Base-by-base conservation (phyloP, 768 basidiomycete genomes). In the Naganishia vaughanmartiniae region DNA sequence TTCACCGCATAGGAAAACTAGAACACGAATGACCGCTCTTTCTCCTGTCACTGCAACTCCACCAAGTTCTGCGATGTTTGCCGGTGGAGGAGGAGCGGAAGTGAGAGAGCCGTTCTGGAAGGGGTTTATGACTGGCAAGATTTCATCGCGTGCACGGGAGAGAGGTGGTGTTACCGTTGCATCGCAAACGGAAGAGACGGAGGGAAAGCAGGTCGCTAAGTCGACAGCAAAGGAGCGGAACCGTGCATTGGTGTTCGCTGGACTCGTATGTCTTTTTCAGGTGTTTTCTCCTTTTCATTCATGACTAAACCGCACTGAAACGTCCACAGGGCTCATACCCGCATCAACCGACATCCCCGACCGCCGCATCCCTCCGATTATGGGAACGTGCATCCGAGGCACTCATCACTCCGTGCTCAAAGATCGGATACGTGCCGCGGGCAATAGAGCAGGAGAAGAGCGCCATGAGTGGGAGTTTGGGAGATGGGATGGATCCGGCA, bases 381-480 rank as follows among this genome's bases (percentile, higher is more conserved):
- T 80, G 79, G 79, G 76, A 76, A 54, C 70, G 74, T 66, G 79
- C 79, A 10, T 78, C 77, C 0, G 76, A 77, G 55, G 79, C 79
- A 19, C 72, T 80, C 10, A 53, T 80, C 12, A 72, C 67, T 15
- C 76, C 76, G 28, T 70, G 58, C 14, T 21, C 31, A 4, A 26
- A 42, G 39, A 63, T 46, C 30, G 60, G 60, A 5, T 63, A 63
- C 28, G 60, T 54, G 11, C 58, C 69, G 12, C 55, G 58, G 2
- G 28, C 36, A 21, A 70, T 60, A 17, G 48, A 42, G n/a, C 46
- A 66, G 48, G 65, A 66, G 14, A 36, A 56, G 60, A 42, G 26
- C 66, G 33, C 69, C 26, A 51, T 60, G 33, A 51, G 60, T 36
- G 53, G 58, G 11, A 70, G 54, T 36, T 55, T 63, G 53, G 34